phyloP scores from a whole-genome alignment of 73 alveolate species.

The Paramecium primaurelia region DNA sequence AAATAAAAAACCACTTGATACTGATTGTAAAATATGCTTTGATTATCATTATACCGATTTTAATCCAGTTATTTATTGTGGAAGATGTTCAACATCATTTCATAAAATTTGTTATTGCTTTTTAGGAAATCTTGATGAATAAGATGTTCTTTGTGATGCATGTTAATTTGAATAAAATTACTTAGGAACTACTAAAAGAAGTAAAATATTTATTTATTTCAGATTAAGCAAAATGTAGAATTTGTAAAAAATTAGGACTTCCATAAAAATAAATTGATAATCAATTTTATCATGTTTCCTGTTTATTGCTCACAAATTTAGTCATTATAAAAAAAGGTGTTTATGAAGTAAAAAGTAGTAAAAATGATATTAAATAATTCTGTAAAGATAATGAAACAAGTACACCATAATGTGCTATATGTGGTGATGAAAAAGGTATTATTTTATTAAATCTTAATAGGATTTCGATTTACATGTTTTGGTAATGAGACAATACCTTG shows the following conservation, averaged over 20 bases:
- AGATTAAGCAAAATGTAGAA: not conserved
- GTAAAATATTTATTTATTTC: not conserved
- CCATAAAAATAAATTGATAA: not conserved
- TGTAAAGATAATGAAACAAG: not conserved
- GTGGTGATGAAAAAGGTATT: conserved; percentile 15
- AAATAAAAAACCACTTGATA: conserved; percentile 17
- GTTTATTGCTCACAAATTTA: not conserved
- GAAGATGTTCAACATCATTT: conserved; percentile 20
- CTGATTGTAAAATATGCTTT: conserved; percentile 45
- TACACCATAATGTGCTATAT: conserved; percentile 5
- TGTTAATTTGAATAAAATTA: not conserved
- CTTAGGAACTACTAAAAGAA: not conserved
- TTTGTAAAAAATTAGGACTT: not conserved
- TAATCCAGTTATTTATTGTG: conserved; percentile 46
- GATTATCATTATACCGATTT: conserved; percentile 1
- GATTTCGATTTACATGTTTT: not conserved
- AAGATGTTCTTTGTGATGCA: conserved; percentile 3
- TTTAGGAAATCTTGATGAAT: not conserved
- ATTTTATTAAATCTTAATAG: not conserved
- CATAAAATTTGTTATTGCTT: conserved; percentile 38
- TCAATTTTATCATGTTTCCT: conserved; percentile 14
- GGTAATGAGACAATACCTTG: not conserved
- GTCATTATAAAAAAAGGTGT: not conserved
- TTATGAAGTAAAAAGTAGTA: not conserved
- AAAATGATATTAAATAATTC: not conserved